Evolutionary conservation across 371 early-diverging fungal genomes (phyloP).

Genomic region (Actinomucor elegans): DNA sequence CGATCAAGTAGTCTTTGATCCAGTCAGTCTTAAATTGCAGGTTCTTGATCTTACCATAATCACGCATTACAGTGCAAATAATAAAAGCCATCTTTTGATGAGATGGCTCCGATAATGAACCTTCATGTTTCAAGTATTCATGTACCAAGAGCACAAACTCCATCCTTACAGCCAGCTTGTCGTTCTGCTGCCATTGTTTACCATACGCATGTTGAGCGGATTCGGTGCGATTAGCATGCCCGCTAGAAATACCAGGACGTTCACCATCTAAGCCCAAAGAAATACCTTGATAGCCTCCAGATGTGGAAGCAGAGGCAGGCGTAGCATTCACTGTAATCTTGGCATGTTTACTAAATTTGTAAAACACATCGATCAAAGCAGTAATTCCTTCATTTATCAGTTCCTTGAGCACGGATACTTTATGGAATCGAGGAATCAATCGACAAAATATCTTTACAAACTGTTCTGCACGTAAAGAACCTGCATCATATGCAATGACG

Average conservation of each 20-base stretch:
- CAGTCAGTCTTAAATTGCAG: constrained; percentile 50
- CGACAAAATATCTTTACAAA: constrained; percentile 57
- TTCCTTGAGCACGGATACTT: constrained; percentile 21
- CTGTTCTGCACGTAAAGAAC: constrained; percentile 65
- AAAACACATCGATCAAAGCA: constrained; percentile 57
- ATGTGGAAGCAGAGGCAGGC: neutral
- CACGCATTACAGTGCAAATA: constrained; percentile 51
- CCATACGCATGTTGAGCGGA: constrained; percentile 54
- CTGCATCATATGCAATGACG: constrained; percentile 67
- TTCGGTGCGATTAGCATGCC: constrained; percentile 5
- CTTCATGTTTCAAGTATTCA: constrained; percentile 47
- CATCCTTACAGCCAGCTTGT: constrained; percentile 57
- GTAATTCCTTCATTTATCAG: constrained; percentile 55
- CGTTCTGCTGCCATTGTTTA: constrained; percentile 72
- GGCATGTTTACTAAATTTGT: constrained; percentile 54
- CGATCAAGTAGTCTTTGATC: constrained; percentile 54
- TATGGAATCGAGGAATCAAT: constrained; percentile 47
- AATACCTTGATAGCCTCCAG: constrained; percentile 8
- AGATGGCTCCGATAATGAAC: constrained; percentile 44
- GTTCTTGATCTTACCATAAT: constrained; percentile 47
- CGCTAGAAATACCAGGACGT: neutral
- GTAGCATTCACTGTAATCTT: constrained; percentile 26
- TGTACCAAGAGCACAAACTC: constrained; percentile 59
- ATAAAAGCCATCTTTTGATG: constrained; percentile 60
- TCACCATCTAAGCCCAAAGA: neutral